Conservation (phyloP, 2,329 filamentous ascomycete species). For the Truncatella angustata region DNA sequence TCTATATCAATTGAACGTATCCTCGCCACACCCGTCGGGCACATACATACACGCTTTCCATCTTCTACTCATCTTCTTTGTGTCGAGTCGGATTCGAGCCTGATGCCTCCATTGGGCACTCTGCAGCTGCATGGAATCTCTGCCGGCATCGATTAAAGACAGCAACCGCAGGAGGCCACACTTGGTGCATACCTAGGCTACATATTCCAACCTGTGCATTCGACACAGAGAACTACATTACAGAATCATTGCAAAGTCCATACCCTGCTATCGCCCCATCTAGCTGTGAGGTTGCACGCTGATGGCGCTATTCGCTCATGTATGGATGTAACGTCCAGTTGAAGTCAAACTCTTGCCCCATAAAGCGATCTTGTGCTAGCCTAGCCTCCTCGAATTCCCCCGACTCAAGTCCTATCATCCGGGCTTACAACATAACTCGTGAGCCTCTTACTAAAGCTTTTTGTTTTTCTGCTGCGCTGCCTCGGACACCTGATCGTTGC, state of each 20-base stretch:
- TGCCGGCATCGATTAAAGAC: slow-evolving; percentile 3
- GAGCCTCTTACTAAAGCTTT: slow-evolving; percentile 6
- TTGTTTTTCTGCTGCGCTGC: background rate
- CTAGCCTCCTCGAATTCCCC: slow-evolving; percentile 5
- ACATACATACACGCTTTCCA: background rate
- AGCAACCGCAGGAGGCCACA: background rate
- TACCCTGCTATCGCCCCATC: slow-evolving; percentile 1
- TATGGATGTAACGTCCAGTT: slow-evolving; percentile 2
- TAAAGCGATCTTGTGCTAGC: slow-evolving; percentile 9
- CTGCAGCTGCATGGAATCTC: slow-evolving; percentile 25
- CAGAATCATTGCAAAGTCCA: background rate
- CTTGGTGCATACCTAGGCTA: background rate
- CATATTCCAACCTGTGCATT: background rate
- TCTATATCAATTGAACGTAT: no score
- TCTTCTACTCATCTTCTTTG: slow-evolving; percentile 5
- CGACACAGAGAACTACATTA: background rate
- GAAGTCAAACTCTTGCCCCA: background rate
- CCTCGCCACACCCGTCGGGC: background rate
- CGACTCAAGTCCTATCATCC: slow-evolving; percentile 10
- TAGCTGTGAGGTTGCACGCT: background rate
- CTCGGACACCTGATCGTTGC: background rate
- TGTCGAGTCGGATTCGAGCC: slow-evolving; percentile 17
- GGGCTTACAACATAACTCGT: slow-evolving; percentile 7
- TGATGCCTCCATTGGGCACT: slow-evolving; percentile 22
- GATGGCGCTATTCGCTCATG: background rate